phyloP scores from a whole-genome alignment of 1,284 basidiomycete genomes.

The Austroboletus niveus region DNA sequence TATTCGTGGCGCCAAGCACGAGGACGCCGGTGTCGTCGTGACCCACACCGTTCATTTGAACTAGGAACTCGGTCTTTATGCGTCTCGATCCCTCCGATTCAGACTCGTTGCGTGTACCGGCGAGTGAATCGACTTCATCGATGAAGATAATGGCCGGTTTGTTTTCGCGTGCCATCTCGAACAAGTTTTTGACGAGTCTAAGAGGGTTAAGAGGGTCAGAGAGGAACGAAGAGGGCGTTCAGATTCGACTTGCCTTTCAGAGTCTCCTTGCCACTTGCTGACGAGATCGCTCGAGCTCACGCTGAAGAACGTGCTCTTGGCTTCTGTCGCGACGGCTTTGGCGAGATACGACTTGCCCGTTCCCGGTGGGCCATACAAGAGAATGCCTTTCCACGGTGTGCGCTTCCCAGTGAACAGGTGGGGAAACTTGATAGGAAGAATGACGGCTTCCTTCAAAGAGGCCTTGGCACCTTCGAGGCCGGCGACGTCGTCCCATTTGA shows the following conservation, averaged over 20 bases:
- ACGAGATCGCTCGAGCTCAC: conserved; percentile 95
- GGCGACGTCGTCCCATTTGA: conserved; percentile 98
- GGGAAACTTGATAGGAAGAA: conserved; percentile 98
- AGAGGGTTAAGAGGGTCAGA: neutral
- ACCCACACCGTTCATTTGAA: conserved; percentile 98
- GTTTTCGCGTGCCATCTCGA: conserved; percentile 93
- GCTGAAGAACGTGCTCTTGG: conserved; percentile 98
- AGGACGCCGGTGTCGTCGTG: conserved; percentile 97
- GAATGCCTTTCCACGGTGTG: conserved; percentile 94
- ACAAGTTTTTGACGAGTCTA: conserved; percentile 94
- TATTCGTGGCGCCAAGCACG: conserved; percentile 99
- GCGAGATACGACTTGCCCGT: conserved; percentile 96
- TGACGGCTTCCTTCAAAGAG: conserved; percentile 96
- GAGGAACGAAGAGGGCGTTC: neutral
- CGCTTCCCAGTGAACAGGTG: conserved; percentile 98
- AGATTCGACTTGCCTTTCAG: conserved; percentile 70
- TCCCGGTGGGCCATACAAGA: conserved; percentile 94
- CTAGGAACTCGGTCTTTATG: conserved; percentile 98
- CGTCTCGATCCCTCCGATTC: conserved; percentile 94
- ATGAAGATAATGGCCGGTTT: conserved; percentile 99
- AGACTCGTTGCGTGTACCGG: conserved; percentile 92
- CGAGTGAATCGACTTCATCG: conserved; percentile 96
- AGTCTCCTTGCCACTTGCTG: conserved; percentile 99
- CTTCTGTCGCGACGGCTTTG: conserved; percentile 98
- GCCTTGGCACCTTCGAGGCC: conserved; percentile 95